These are phyloP conservation scores for Coemansia pectinata DNA, from an alignment of 192 early-diverging fungal genomes.

Conservation along the genomic window DNA sequence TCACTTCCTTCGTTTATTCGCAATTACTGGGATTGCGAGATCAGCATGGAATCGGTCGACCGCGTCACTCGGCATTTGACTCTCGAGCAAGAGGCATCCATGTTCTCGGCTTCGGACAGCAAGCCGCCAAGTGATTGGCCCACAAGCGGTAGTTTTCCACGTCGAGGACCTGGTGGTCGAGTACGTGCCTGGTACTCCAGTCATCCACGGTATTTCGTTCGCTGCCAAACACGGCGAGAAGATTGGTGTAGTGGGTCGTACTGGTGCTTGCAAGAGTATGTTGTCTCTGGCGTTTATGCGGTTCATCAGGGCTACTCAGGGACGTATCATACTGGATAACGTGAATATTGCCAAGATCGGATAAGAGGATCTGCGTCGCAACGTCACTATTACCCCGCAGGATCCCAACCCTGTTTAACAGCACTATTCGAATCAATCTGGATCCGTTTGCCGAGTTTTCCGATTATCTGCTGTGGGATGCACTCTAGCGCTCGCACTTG, in stretches of 20 bases:
- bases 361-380: slow-evolving; percentile 72
- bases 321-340: slow-evolving; percentile 71
- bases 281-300: slow-evolving; percentile 75
- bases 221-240: slow-evolving; percentile 69
- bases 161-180: slow-evolving; percentile 57
- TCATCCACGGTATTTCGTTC: slow-evolving; percentile 78
- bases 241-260: slow-evolving; percentile 90
- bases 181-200: slow-evolving; percentile 59
- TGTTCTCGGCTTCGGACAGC: too few species aligned
- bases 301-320: slow-evolving; percentile 69
- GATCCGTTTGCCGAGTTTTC: too few species aligned
- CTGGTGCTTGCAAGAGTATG: slow-evolving; percentile 80
- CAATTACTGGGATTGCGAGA: too few species aligned
- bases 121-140: too few species aligned
- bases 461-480: too few species aligned
- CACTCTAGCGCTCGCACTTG: too few species aligned
- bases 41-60: too few species aligned
- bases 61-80: too few species aligned
- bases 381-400: slow-evolving; percentile 89
- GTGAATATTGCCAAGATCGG: slow-evolving; percentile 72
- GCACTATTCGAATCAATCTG: too few species aligned
- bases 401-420: slow-evolving; percentile 65
- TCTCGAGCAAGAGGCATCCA: too few species aligned
- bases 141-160: not conserved
- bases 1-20: too few species aligned